These are phyloP conservation scores for Phlebopus sp. DNA, from an alignment of 1,284 basidiomycete genomes.

Conservation along the genomic window DNA sequence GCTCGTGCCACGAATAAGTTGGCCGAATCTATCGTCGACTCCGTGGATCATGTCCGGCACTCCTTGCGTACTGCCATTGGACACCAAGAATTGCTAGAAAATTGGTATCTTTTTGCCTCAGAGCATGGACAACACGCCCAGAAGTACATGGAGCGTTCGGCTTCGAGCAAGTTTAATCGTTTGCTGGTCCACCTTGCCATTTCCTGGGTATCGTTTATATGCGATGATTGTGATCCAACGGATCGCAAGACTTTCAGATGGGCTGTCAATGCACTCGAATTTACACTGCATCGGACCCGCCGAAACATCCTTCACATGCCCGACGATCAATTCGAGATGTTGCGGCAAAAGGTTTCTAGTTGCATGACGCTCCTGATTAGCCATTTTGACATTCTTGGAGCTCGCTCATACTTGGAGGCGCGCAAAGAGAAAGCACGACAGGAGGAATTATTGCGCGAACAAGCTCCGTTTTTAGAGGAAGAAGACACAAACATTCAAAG, in stretches of 20 bases:
- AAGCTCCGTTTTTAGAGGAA: constrained; percentile 47
- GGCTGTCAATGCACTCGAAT: constrained; percentile 96
- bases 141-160: constrained; percentile 78
- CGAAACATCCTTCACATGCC: constrained; percentile 90
- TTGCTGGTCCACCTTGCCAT: constrained; percentile 87
- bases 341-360: constrained; percentile 90
- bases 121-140: constrained; percentile 89
- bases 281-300: constrained; percentile 87
- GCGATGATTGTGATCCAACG: constrained; percentile 95
- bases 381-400: constrained; percentile 97
- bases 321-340: constrained; percentile 83
- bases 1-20: constrained; percentile 85
- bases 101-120: constrained; percentile 97
- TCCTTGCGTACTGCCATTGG: constrained; percentile 62
- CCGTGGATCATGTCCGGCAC: constrained; percentile 78
- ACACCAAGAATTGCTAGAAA: constrained; percentile 88
- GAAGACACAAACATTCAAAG: constrained; percentile 48
- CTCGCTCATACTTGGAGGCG: constrained; percentile 86
- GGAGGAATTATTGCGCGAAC: constrained; percentile 67
- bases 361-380: constrained; percentile 96
- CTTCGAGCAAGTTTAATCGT: constrained; percentile 76
- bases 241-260: constrained; percentile 98
- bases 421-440: constrained; percentile 84
- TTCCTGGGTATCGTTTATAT: constrained; percentile 98
- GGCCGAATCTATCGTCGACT: constrained; percentile 91